Conservation (phyloP, 306 rosid genomes). For the Cicer arietinum region DNA sequence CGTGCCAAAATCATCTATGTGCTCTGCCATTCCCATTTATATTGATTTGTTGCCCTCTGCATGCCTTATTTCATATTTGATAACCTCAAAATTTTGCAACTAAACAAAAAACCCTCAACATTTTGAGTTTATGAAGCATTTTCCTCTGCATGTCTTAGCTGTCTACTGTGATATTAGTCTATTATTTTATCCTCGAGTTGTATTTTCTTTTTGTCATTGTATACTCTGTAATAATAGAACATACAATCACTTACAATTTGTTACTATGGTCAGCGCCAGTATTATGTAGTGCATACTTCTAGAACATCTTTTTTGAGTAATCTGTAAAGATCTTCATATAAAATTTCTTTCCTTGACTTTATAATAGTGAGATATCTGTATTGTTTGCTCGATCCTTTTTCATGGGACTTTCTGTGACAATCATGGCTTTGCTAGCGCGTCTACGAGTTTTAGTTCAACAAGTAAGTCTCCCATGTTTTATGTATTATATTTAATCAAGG, state of each 20-base stretch:
- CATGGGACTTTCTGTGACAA: conserved; percentile 69
- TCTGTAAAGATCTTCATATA: conserved; percentile 7
- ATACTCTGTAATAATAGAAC: conserved; percentile 3
- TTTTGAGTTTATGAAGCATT: conserved; percentile 24
- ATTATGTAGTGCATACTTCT: conserved; percentile 3
- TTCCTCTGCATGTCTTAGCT: background rate
- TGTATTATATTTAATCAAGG: background rate
- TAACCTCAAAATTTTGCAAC: background rate
- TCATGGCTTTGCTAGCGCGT: conserved; percentile 84
- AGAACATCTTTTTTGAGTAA: conserved; percentile 4
- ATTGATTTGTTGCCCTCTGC: conserved; percentile 5
- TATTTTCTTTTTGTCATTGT: conserved; percentile 4
- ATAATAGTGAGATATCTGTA: conserved; percentile 69
- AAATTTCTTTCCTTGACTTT: conserved; percentile 61
- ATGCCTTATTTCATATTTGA: conserved; percentile 5
- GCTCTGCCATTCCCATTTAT: background rate
- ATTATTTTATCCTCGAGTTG: background rate
- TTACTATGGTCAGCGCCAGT: background rate
- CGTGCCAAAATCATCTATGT: background rate
- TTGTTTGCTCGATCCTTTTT: conserved; percentile 83
- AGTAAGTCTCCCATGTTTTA: conserved; percentile 56
- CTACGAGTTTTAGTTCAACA: conserved; percentile 86
- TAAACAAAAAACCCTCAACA: background rate
- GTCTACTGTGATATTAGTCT: background rate
- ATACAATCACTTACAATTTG: background rate